Evolutionary conservation across 331 rosid species (phyloP).

Genomic region (Arachis monticola): DNA sequence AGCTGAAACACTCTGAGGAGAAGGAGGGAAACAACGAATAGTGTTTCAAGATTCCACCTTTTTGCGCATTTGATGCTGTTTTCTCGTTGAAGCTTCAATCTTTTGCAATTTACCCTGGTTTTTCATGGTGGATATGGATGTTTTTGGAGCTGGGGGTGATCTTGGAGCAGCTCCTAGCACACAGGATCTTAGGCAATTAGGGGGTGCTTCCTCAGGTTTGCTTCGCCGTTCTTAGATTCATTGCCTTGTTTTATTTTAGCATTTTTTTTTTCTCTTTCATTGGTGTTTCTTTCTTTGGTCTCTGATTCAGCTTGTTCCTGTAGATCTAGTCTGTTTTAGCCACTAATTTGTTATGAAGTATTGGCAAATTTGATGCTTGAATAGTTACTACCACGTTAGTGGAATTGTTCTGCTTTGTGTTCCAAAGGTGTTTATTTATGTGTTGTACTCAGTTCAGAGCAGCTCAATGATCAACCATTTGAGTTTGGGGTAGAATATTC

Average conservation of each 20-base stretch:
- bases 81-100: slow-evolving; percentile 37
- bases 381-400: background rate
- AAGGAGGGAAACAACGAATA: background rate
- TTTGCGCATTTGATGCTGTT: slow-evolving; percentile 37
- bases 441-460: slow-evolving; percentile 1
- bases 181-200: slow-evolving; percentile 62
- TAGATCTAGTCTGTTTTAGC: slow-evolving; percentile 52
- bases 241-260: background rate
- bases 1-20: slow-evolving; percentile 44
- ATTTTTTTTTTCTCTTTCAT: background rate
- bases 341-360: slow-evolving; percentile 25
- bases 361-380: background rate
- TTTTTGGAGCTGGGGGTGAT: slow-evolving; percentile 68
- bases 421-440: slow-evolving; percentile 27
- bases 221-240: slow-evolving; percentile 21
- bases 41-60: slow-evolving; percentile 32
- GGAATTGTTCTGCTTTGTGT: slow-evolving; percentile 12
- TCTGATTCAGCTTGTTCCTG: slow-evolving; percentile 20
- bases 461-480: slow-evolving; percentile 9
- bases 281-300: slow-evolving; percentile 12
- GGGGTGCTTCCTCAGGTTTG: slow-evolving; percentile 72
- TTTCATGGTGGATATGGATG: slow-evolving; percentile 72
- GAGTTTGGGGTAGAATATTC: background rate
- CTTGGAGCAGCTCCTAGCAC: slow-evolving; percentile 61
- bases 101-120: slow-evolving; percentile 13